Evolutionary conservation across 345 rosid species (phyloP).

Genomic region (Nasturtium officinale): DNA sequence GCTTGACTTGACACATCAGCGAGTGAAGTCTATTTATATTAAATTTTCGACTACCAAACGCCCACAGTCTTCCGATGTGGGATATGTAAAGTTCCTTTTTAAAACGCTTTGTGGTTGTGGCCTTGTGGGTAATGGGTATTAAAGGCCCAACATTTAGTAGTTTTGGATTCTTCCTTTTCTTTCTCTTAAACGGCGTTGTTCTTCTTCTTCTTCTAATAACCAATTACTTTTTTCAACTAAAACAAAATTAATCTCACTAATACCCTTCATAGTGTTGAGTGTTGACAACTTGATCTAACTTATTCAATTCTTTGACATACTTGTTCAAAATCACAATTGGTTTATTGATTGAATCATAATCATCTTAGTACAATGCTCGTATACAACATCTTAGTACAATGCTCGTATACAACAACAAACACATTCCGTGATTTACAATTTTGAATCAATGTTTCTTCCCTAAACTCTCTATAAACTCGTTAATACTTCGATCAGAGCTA

Average conservation of each 20-base stretch:
- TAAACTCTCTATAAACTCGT: constrained; percentile 54
- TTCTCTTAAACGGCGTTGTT: not conserved
- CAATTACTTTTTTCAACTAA: not conserved
- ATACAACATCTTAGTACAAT: not conserved
- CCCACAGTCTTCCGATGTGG: constrained; percentile 1
- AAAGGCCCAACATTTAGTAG: not conserved
- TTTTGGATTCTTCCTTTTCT: not conserved
- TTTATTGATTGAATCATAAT: constrained; percentile 21
- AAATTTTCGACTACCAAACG: not conserved
- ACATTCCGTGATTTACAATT: constrained; percentile 27
- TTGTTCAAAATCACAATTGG: not conserved
- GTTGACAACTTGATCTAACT: not conserved
- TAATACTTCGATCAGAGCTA: constrained; percentile 50
- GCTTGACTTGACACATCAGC: rapidly evolving
- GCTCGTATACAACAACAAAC: constrained; percentile 7
- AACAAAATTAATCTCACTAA: not conserved
- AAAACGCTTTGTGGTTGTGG: not conserved
- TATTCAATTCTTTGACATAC: not conserved
- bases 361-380: not conserved
- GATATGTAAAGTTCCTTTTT: not conserved
- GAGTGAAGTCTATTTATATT: constrained; percentile 1
- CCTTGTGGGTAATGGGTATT: not conserved
- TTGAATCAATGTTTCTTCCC: constrained; percentile 26
- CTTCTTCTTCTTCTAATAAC: no score
- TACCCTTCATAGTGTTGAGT: not conserved